Evolutionary conservation across 192 early-diverging fungal genomes (phyloP).

Genomic region (Phlyctochytrium bullatum): DNA sequence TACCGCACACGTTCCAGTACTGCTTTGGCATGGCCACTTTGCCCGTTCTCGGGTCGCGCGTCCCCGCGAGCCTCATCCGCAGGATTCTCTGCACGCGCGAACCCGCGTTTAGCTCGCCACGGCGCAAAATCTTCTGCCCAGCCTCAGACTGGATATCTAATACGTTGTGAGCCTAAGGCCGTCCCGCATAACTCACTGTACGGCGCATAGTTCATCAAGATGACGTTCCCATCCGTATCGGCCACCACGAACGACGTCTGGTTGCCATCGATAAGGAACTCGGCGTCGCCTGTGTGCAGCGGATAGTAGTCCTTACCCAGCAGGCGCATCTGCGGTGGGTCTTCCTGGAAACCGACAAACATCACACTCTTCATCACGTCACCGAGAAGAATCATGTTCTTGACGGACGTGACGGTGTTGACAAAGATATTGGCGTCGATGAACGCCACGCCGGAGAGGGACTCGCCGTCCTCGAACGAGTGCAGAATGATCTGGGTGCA

Average conservation of each 20-base stretch:
- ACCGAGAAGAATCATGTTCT: constrained; percentile 83
- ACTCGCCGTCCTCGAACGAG: constrained; percentile 71
- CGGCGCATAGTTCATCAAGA: constrained; percentile 82
- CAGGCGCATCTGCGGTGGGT: constrained; percentile 81
- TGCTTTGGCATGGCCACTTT: constrained; percentile 35
- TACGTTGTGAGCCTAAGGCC: neutral
- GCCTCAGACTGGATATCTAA: constrained; percentile 82
- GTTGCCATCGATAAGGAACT: constrained; percentile 77
- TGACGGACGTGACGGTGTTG: constrained; percentile 73
- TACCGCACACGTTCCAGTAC: constrained; percentile 12
- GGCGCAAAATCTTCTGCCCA: constrained; percentile 84
- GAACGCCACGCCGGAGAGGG: constrained; percentile 88
- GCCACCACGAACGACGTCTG: constrained; percentile 73
- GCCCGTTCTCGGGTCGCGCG: constrained; percentile 18
- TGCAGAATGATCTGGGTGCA: constrained; percentile 73
- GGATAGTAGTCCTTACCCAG: constrained; percentile 87
- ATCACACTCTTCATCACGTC: constrained; percentile 85
- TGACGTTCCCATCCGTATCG: constrained; percentile 79
- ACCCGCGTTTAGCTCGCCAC: constrained; percentile 86
- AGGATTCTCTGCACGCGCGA: constrained; percentile 69
- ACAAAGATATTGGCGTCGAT: constrained; percentile 92
- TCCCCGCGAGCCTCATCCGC: constrained; percentile 48
- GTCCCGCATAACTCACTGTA: constrained; percentile 59
- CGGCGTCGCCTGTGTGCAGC: constrained; percentile 69
- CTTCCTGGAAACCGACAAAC: constrained; percentile 94